Evolutionary conservation across 345 rosid species (phyloP), one percentile per base, ranked within the genome.

Genomic region (Capsella bursapastoris): DNA sequence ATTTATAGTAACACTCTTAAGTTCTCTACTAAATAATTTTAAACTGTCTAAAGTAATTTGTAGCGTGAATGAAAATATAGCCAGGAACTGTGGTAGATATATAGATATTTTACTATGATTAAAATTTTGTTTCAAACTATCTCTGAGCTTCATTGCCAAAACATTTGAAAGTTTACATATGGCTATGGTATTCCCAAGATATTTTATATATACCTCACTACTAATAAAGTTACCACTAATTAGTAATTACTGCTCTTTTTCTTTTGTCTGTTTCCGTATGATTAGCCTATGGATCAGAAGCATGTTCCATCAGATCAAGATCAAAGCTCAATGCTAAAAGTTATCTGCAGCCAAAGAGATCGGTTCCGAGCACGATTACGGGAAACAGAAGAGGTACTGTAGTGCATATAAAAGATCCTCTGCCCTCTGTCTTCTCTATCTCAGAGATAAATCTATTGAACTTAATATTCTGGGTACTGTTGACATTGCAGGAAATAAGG

Each of bases 241-340:
- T 22, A 22, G 25, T 53, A 45, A 1, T 13, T 13, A 6, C 34
- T 69, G 43, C 59, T 56, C 53, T 14, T 12, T 9, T 38, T 61
- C 35, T 9, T 43, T 50, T 66, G 47, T 70, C 35, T 72, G 48
- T 71, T 29, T 57, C 68, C 62, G 63, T 58, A 75, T 64, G 11
- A 77, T 71, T 83, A 90, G 98, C 83, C 83, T 60, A 45, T 82
- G 74, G 96, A 86, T 43, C 89, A 87, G 53, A 90, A 85, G 62
- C 96, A 89, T 58, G 82, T 83, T 71, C 83, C 90, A 59, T 79
- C 90, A 14, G 96, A 95, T 77, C 97, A 89, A 81, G 99, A 92
- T 73, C 98, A 92, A 78, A 89, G 84, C 81, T 96, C 98, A 71
- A 92, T 96, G 98, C 97, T 95, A 28, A 92, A 95, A 84, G 98